Conservation (phyloP, 2,329 filamentous ascomycete genomes). For the Aspergillus cejpii region DNA sequence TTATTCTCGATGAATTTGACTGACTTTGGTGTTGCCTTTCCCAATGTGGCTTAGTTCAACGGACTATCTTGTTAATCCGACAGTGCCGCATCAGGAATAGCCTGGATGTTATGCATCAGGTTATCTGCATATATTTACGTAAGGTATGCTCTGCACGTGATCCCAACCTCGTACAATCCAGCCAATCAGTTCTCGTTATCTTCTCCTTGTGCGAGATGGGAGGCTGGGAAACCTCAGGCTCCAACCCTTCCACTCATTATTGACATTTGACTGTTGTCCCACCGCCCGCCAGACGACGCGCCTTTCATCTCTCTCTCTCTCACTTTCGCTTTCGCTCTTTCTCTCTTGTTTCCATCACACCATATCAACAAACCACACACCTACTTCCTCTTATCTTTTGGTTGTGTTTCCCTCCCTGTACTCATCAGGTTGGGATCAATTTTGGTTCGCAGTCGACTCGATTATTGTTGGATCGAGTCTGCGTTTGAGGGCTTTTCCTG, state of each 20-base stretch:
- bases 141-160: constrained; percentile 22
- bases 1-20: constrained; percentile 3
- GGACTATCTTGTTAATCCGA: constrained; percentile 16
- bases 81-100: constrained; percentile 11
- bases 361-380: constrained; percentile 4
- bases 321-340: no score
- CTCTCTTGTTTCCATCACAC: constrained; percentile 2
- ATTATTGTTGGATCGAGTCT: neutral
- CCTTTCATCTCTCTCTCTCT: constrained; percentile 2
- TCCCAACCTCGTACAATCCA: constrained; percentile 19
- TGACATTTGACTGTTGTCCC: no score
- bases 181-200: constrained; percentile 9
- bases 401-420: constrained; percentile 8
- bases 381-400: constrained; percentile 1
- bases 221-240: constrained; percentile 10
- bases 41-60: constrained; percentile 15
- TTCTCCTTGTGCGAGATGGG: constrained; percentile 1
- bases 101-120: neutral
- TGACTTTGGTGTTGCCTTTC: constrained; percentile 27
- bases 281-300: constrained; percentile 2
- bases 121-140: constrained; percentile 3
- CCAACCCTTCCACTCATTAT: no score
- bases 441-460: neutral
- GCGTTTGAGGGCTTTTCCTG: neutral
- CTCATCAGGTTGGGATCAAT: constrained; percentile 1